A percentile compares a stretch with the other conserved stretches of the same genome.
These are phyloP conservation scores for Emmonsia crescens DNA, from an alignment of 2,329 filamentous ascomycete species.

Conservation along the genomic window DNA sequence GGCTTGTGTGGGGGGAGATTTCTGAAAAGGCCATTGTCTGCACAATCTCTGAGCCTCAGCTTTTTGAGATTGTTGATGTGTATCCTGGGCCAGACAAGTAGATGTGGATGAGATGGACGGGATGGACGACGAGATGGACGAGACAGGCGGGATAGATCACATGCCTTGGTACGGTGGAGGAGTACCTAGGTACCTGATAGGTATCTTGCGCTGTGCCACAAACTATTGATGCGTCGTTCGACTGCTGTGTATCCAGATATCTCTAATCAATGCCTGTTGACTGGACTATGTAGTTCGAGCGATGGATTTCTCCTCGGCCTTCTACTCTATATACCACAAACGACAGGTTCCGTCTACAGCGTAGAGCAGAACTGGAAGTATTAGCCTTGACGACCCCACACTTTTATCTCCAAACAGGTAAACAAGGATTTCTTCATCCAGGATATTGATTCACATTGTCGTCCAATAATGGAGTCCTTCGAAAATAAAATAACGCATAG, in stretches of 20 bases:
- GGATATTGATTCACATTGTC: neutral
- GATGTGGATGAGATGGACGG: too few relatives aligned
- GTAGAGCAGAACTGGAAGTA: neutral
- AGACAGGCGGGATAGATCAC: too few relatives aligned
- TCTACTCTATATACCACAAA: neutral
- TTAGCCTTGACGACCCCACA: neutral
- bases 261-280: neutral
- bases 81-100: too few relatives aligned
- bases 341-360: neutral
- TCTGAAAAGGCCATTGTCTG: constrained; percentile 19
- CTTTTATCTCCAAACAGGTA: neutral
- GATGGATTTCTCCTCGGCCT: neutral
- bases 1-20: constrained; percentile 25
- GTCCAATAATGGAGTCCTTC: neutral
- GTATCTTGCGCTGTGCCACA: neutral
- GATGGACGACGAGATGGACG: too few relatives aligned
- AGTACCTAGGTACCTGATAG: too few relatives aligned
- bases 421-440: neutral
- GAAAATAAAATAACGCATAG: neutral
- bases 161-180: neutral
- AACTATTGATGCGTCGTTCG: neutral
- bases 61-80: constrained; percentile 14
- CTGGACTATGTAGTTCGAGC: neutral
- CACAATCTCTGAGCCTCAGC: constrained; percentile 16
- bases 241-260: neutral